Evolutionary conservation across 768 basidiomycete genomes (phyloP).

Genomic region (Boletus reticulatus): DNA sequence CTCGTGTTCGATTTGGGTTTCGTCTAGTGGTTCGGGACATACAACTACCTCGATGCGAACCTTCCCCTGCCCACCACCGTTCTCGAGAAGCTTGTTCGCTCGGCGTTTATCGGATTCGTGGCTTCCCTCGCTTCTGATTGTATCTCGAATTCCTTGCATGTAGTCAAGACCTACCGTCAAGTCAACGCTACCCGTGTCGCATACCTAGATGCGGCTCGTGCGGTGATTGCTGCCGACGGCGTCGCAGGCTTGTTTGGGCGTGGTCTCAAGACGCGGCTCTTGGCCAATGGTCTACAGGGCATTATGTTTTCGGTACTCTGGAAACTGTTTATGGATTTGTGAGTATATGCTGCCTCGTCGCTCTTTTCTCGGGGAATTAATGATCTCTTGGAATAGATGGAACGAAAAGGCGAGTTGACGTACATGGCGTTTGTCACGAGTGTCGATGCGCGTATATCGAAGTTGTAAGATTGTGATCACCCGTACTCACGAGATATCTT

Average conservation of each 20-base stretch:
- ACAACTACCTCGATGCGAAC: constrained; percentile 70
- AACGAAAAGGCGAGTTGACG: constrained; percentile 29
- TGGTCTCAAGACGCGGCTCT: constrained; percentile 83
- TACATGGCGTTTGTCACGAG: background rate
- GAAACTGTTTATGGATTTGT: constrained; percentile 90
- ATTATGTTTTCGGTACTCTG: constrained; percentile 90
- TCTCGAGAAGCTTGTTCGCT: constrained; percentile 62
- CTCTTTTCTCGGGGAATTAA: background rate
- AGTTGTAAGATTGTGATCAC: background rate
- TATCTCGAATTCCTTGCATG: constrained; percentile 83
- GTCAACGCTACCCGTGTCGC: constrained; percentile 80
- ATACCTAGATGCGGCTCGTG: constrained; percentile 74
- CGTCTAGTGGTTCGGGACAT: constrained; percentile 75
- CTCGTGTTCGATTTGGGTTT: constrained; percentile 2
- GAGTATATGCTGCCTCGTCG: constrained; percentile 30
- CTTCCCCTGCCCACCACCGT: constrained; percentile 58
- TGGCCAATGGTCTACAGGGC: constrained; percentile 91
- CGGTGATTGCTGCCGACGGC: constrained; percentile 76
- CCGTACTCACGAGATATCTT: background rate
- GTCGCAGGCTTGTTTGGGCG: constrained; percentile 80
- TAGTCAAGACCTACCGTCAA: constrained; percentile 95
- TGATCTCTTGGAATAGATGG: constrained; percentile 25
- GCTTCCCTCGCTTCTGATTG: constrained; percentile 87
- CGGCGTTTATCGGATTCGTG: constrained; percentile 88
- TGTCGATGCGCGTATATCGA: background rate